A percentile compares a stretch with the other conserved stretches of the same genome.
Conservation (phyloP, 2,329 filamentous ascomycete species). For the Ophiostoma himal-ulmi region DNA sequence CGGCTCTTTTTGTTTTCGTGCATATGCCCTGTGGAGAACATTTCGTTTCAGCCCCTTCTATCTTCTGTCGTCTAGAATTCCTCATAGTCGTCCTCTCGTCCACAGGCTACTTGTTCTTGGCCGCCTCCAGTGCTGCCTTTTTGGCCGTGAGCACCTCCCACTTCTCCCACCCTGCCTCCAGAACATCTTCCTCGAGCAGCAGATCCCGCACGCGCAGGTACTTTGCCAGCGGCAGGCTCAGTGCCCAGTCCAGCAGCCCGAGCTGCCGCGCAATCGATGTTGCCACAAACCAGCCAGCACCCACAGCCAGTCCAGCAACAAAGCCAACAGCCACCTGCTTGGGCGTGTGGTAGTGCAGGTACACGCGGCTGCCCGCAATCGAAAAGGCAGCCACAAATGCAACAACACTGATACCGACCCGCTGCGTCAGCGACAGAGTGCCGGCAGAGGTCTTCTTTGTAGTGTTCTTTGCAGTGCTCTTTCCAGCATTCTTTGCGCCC, state of each 20-base stretch:
- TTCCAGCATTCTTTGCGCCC: background rate
- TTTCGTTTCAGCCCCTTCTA: background rate
- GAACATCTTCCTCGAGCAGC: conserved; percentile 79
- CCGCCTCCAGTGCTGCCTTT: conserved; percentile 35
- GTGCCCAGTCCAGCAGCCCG: conserved; percentile 65
- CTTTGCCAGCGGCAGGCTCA: conserved; percentile 60
- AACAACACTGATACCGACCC: conserved; percentile 48
- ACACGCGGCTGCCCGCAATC: conserved; percentile 79
- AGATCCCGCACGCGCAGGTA: conserved; percentile 74
- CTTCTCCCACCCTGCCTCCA: conserved; percentile 87
- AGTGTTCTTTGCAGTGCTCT: background rate
- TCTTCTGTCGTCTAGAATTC: background rate
- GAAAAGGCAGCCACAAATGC: conserved; percentile 56
- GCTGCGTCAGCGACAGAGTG: conserved; percentile 45
- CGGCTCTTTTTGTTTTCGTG: background rate
- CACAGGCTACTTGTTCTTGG: conserved; percentile 33
- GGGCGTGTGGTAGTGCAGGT: conserved; percentile 86
- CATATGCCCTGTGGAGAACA: background rate
- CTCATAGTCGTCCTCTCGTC: background rate
- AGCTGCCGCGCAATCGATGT: conserved; percentile 60
- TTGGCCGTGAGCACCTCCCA: conserved; percentile 58
- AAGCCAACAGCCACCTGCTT: conserved; percentile 81
- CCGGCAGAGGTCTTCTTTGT: conserved; percentile 1
- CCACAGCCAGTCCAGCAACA: conserved; percentile 63
- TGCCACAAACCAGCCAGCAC: conserved; percentile 69